These are phyloP conservation scores for Dictyostelium purpureum DNA, from an alignment of 78 protist species.

Conservation along the genomic window DNA sequence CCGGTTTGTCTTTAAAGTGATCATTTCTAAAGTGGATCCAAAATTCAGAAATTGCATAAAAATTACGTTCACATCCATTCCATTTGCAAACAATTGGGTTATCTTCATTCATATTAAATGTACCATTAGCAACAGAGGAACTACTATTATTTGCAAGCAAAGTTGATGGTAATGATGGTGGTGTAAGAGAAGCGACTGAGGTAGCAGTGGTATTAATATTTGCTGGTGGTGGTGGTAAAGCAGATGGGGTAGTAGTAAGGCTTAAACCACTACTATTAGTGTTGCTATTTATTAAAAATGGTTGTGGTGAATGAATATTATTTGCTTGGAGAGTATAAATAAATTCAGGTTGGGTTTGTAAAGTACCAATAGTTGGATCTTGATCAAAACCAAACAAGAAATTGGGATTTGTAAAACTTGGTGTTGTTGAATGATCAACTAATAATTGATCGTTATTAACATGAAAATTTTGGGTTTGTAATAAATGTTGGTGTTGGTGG, in stretches of 20 bases:
- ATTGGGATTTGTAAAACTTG: neutral
- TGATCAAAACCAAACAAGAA: conserved; percentile 36
- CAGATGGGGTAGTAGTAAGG: too few species aligned
- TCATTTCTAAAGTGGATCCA: conserved; percentile 77
- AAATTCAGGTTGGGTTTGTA: neutral
- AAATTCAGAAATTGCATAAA: conserved; percentile 57
- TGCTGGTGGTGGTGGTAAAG: neutral
- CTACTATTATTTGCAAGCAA: neutral
- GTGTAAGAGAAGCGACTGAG: neutral
- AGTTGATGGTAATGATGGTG: neutral
- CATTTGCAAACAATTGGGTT: conserved; percentile 40
- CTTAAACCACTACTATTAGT: neutral
- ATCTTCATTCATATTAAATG: neutral
- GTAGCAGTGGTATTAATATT: neutral
- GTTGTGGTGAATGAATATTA: too few species aligned
- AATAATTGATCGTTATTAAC: neutral
- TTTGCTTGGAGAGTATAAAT: neutral
- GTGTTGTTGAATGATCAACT: neutral
- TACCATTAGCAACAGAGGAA: neutral
- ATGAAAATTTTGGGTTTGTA: neutral
- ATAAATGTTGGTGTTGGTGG: neutral
- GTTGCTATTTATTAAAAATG: too few species aligned
- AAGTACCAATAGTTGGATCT: neutral
- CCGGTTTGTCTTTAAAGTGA: conserved; percentile 57
- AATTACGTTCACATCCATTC: conserved; percentile 43